Evolutionary conservation across 2,329 filamentous ascomycete genomes (phyloP), one percentile per base, ranked within the genome.

Genomic region (Fusarium neocosmosporiellum): DNA sequence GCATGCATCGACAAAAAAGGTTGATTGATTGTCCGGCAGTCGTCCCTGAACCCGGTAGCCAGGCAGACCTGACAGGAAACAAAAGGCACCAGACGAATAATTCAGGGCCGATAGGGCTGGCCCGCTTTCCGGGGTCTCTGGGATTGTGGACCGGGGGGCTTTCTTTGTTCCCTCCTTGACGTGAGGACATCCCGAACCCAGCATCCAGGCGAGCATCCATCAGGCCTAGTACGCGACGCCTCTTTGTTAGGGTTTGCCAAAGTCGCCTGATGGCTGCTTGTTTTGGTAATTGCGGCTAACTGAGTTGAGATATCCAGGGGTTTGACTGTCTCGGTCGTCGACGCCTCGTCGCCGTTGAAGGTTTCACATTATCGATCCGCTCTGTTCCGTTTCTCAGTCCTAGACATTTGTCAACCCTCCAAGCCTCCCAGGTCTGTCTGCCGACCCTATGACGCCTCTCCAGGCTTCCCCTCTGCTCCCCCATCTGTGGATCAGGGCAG

Each of bases 261-360:
- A 73, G 66, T 73, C 59, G 57, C 59, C 54, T 66, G 50, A 72
- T 70, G 36, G 31, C 53, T 71, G 59, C 70, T 69, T 48, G 22
- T 65, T 73, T 48, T 60, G 59, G 70, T 59, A 73, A 73, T 59
- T 59, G 70, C 70, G 63, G 70, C 70, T 73, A 73, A 73, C 65
- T 37, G 29, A 29, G 29, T 66, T 62, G 59, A 43, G 54, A 48
- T 39, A 50, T 48, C 63, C 43, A 62, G 65, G 69, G 65, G 66
- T 55, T 33, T 27, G 36, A 39, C 14, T 73, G 70, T 74, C 71
- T 74, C 71, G 48, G 71, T 63, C 67, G 37, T 43, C 50, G 37
- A 55, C 64, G 71, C 71, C 71, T 71, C 58, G 34, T 46, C 58
- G 54, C 54, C 54, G 58, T 74, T 66, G 36, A 60, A 60, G 64